These are phyloP conservation scores for Aureobasidium sp. DNA, from an alignment of 2,329 filamentous ascomycete species.

Conservation along the genomic window DNA sequence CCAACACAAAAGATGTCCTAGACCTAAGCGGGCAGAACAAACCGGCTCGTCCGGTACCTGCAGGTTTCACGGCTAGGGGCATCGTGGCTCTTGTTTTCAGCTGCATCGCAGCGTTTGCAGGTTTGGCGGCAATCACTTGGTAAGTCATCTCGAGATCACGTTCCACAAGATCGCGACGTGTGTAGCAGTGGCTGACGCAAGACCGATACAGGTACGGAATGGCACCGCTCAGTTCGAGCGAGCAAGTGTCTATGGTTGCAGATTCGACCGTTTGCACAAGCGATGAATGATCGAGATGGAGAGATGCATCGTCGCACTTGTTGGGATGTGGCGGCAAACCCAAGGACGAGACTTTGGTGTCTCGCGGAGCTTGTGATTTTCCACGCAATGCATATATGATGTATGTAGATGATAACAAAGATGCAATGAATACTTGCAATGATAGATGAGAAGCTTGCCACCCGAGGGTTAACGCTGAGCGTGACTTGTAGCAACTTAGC, in stretches of 20 bases:
- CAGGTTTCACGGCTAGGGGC: constrained; percentile 61
- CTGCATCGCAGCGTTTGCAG: constrained; percentile 57
- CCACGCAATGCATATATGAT: not conserved
- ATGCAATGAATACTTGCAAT: not conserved
- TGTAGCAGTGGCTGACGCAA: constrained; percentile 11
- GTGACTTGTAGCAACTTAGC: no score
- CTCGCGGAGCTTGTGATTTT: not conserved
- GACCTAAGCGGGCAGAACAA: constrained; percentile 55
- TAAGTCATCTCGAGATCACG: constrained; percentile 38
- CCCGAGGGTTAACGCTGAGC: no score
- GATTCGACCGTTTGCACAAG: constrained; percentile 9
- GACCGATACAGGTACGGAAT: constrained; percentile 26
- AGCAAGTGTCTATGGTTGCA: constrained; percentile 22
- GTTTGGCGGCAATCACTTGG: constrained; percentile 57
- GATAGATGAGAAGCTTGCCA: no score
- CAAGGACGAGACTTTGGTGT: not conserved
- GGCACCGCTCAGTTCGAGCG: constrained; percentile 21
- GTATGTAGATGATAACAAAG: not conserved
- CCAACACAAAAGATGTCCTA: constrained; percentile 54
- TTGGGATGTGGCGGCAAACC: not conserved
- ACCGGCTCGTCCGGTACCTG: constrained; percentile 49
- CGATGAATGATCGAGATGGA: not conserved
- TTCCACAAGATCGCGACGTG: not conserved
- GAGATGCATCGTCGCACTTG: not conserved
- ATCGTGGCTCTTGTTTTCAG: constrained; percentile 69